Conservation (phyloP, 805 yeast species). For the Yarrowia osloensis region DNA sequence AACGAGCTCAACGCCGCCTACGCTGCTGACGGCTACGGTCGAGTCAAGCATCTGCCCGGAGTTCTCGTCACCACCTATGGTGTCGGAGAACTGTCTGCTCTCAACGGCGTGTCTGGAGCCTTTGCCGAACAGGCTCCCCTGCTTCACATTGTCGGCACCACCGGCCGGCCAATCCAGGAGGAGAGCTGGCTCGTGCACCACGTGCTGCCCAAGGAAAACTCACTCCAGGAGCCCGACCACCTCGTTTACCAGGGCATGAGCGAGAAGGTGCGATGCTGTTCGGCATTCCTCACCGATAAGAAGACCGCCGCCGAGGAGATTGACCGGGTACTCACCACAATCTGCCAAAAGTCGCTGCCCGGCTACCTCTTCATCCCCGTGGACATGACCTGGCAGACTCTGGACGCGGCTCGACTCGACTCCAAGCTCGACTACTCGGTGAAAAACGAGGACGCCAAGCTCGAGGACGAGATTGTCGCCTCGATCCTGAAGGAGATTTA, state of each 20-base stretch:
- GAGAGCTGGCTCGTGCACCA: conserved; percentile 45
- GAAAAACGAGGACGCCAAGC: conserved; percentile 37
- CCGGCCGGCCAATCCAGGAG: conserved; percentile 48
- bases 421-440: conserved; percentile 42
- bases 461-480: conserved; percentile 46
- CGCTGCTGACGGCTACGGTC: conserved; percentile 86
- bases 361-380: conserved; percentile 80
- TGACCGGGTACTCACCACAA: conserved; percentile 62
- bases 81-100: conserved; percentile 84
- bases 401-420: conserved; percentile 47
- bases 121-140: conserved; percentile 79
- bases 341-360: conserved; percentile 65
- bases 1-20: conserved; percentile 90
- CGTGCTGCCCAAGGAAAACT: conserved; percentile 42
- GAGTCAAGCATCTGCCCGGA: conserved; percentile 63
- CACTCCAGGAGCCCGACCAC: conserved; percentile 58
- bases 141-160: conserved; percentile 82
- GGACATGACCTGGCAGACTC: conserved; percentile 51
- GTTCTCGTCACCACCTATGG: conserved; percentile 77
- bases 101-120: conserved; percentile 81
- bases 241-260: conserved; percentile 66
- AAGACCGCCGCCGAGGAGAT: conserved; percentile 57
- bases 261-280: conserved; percentile 56
- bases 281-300: conserved; percentile 52
- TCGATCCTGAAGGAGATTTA: conserved; percentile 55